phyloP scores from a whole-genome alignment of 176 grass and related monocot genomes.

The Carex littledalei region DNA sequence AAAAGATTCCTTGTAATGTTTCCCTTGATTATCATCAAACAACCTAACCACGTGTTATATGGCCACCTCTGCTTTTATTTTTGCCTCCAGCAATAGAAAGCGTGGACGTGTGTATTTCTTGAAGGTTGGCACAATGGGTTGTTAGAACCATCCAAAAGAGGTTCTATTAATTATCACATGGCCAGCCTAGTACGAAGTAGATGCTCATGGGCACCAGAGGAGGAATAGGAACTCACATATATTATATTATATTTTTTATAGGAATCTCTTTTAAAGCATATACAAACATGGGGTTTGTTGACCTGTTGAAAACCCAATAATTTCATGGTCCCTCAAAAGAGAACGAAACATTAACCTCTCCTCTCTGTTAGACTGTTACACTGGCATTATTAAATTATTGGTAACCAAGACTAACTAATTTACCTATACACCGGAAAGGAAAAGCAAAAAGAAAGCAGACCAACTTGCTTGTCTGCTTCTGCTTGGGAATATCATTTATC shows the following conservation, averaged over 20 bases:
- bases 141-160: background rate
- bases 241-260: background rate
- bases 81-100: background rate
- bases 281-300: conserved; percentile 23
- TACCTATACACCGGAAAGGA: background rate
- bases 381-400: background rate
- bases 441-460: background rate
- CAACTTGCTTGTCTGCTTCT: background rate
- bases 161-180: conserved; percentile 2
- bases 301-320: conserved; percentile 9
- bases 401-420: conserved; percentile 17
- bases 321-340: background rate
- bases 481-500: background rate
- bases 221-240: background rate
- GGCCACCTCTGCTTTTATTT: background rate
- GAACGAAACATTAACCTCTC: conserved; percentile 19
- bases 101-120: background rate
- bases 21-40: conserved; percentile 2
- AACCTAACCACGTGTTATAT: conserved; percentile 3
- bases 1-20: background rate
- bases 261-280: conserved; percentile 21
- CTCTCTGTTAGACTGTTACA: background rate
- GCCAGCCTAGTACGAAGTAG: background rate
- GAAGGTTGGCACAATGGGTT: background rate
- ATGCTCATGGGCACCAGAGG: background rate